phyloP scores from a whole-genome alignment of 192 early-diverging fungal species.

The Coemansia reversa region DNA sequence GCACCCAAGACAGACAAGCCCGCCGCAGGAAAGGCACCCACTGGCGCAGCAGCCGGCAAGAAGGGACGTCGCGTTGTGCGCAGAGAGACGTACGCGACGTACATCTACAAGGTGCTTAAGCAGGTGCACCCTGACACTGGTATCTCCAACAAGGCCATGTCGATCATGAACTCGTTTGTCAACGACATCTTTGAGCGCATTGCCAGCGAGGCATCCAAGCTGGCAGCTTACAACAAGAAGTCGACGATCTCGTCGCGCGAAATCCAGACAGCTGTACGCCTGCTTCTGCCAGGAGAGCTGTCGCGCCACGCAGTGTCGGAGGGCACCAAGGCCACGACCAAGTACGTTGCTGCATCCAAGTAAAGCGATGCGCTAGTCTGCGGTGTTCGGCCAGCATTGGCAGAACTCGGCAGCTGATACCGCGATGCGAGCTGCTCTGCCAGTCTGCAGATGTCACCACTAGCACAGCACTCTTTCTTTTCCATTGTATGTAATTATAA shows the following conservation, averaged over 20 bases:
- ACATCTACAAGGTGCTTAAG: slow-evolving; percentile 97
- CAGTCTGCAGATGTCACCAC: not conserved
- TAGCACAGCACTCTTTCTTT: slow-evolving; percentile 7
- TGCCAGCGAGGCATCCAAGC: slow-evolving; percentile 78
- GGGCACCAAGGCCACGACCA: slow-evolving; percentile 97
- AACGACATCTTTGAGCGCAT: slow-evolving; percentile 98
- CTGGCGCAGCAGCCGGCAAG: slow-evolving; percentile 60
- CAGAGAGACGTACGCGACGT: slow-evolving; percentile 90
- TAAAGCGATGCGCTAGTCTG: too few species aligned
- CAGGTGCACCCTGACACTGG: slow-evolving; percentile 97
- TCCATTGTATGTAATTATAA: slow-evolving; percentile 23
- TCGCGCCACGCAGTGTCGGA: too few species aligned
- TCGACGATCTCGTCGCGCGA: slow-evolving; percentile 95
- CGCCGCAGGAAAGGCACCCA: slow-evolving; percentile 53
- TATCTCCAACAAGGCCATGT: slow-evolving; percentile 98
- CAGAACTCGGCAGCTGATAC: not conserved
- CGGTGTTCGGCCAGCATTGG: too few species aligned
- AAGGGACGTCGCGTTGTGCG: slow-evolving; percentile 51
- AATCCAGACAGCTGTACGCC: slow-evolving; percentile 74
- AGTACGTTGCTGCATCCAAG: slow-evolving; percentile 67
- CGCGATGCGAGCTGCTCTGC: not conserved
- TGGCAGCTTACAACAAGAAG: slow-evolving; percentile 92
- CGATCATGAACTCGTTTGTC: slow-evolving; percentile 94
- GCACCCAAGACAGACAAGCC: slow-evolving; percentile 52
- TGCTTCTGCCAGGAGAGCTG: slow-evolving; percentile 89